Conservation (phyloP, 768 basidiomycete species). For the Mycena alexandri region DNA sequence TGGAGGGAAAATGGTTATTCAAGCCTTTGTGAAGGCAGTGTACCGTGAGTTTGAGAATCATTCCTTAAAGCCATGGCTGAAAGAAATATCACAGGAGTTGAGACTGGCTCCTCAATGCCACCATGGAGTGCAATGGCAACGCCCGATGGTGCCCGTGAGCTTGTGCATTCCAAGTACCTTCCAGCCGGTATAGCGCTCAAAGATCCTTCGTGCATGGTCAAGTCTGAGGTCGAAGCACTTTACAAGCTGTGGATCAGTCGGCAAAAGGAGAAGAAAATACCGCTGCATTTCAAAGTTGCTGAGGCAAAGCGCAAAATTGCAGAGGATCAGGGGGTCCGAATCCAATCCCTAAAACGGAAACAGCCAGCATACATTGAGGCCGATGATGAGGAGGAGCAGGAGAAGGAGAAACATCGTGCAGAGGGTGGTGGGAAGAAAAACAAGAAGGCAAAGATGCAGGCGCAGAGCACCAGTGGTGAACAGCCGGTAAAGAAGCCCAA, state of each 20-base stretch:
- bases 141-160: background rate
- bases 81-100: background rate
- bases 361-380: background rate
- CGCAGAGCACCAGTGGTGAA: too few species aligned
- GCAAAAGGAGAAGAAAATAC: background rate
- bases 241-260: background rate
- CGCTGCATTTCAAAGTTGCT: background rate
- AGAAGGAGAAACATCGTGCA: background rate
- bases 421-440: too few species aligned
- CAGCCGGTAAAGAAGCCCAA: background rate
- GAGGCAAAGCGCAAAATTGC: background rate
- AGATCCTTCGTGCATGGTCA: background rate
- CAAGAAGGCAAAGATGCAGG: too few species aligned
- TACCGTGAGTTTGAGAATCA: background rate
- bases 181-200: background rate
- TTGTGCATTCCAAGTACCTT: background rate
- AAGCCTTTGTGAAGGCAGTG: background rate
- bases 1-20: background rate
- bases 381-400: background rate
- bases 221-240: background rate
- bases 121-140: conserved; percentile 11
- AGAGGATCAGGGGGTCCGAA: background rate
- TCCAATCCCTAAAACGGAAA: background rate
- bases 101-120: background rate
- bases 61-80: background rate